phyloP scores from a whole-genome alignment of 2,329 filamentous ascomycete genomes.

The Ophiostoma tasmaniense region DNA sequence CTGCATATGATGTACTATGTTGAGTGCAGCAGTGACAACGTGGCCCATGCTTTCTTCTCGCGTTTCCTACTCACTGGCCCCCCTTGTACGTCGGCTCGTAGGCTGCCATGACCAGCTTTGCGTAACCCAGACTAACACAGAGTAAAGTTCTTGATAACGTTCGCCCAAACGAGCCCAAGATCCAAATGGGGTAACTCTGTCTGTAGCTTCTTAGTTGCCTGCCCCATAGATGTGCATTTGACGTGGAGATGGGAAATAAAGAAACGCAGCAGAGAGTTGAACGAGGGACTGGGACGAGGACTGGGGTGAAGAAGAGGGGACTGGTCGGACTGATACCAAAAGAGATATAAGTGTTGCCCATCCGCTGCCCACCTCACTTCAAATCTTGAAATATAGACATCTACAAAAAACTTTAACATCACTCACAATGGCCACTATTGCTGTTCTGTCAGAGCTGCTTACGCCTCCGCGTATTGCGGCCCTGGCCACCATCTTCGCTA shows the following conservation, averaged over 20 bases:
- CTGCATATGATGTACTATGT: too few species aligned
- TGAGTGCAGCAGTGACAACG: background rate
- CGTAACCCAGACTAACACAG: too few species aligned
- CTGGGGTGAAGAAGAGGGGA: background rate
- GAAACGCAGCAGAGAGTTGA: background rate
- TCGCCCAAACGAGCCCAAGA: background rate
- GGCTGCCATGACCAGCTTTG: background rate
- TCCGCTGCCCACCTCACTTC: background rate
- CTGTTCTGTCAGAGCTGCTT: background rate
- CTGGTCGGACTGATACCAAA: background rate
- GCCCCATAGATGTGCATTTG: background rate
- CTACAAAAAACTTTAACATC: background rate
- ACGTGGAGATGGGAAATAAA: background rate
- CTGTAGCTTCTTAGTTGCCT: background rate
- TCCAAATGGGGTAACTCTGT: background rate
- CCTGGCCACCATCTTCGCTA: background rate
- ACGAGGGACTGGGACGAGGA: background rate
- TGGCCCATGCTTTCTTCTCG: background rate
- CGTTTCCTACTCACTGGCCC: background rate
- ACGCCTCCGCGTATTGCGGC: background rate
- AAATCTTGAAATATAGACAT: background rate
- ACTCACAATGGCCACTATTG: background rate
- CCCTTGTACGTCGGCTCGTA: background rate
- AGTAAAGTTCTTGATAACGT: background rate
- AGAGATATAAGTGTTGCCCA: background rate